Base-by-base conservation (phyloP, 495 filamentous ascomycete genomes). In the Apiosordaria backusii region DNA sequence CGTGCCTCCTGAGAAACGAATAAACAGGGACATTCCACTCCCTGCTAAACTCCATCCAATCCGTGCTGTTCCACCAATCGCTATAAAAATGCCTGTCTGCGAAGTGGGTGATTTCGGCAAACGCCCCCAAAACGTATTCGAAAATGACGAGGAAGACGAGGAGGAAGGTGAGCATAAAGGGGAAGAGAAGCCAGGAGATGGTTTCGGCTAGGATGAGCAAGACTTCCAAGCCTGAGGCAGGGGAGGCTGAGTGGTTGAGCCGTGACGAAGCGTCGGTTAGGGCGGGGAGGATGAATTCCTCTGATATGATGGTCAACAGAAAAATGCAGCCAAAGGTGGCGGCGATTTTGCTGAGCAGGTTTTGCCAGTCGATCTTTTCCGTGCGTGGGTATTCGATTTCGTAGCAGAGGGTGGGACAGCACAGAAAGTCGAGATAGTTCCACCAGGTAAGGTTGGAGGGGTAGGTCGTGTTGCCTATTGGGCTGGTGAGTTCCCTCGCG, bases 11-110 rank as follows among this genome's bases (percentile, higher is more conserved):
- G 69, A 99, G 88, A 82, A 97, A 99, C 74, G 93, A 90, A 81
- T 99, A 96, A n/a, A 99, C 95, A 58, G 95, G 95, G 54, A 96
- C 88, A 75, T 99, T 99, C 95, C 95, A 99, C 80, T 98, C 93
- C 63, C 95, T 85, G 21, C 90, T 93, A 78, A 99, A 99, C 77
- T 99, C 95, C 65, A 99, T 88, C 93, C 93, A 92, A 80, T 91
- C 88, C 65, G 87, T 88, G 62, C 80, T 85, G 78, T 92, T 92
- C 93, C 94, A 98, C 94, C 94, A 98, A 81, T 98, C 94, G 25
- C 89, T 89, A 77, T 97, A 98, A 78, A 98, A 98, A 75, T 95
- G 92, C 10, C 94, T 87, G 76, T 98, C 94, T 22, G 90, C 94
- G 71, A 98, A 98, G 63, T 90, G 87, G 21, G 95, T 97, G 66